Evolutionary conservation across 768 basidiomycete species (phyloP), one percentile per base, ranked within the genome.

Genomic region (Strobilomyces dryophilus): DNA sequence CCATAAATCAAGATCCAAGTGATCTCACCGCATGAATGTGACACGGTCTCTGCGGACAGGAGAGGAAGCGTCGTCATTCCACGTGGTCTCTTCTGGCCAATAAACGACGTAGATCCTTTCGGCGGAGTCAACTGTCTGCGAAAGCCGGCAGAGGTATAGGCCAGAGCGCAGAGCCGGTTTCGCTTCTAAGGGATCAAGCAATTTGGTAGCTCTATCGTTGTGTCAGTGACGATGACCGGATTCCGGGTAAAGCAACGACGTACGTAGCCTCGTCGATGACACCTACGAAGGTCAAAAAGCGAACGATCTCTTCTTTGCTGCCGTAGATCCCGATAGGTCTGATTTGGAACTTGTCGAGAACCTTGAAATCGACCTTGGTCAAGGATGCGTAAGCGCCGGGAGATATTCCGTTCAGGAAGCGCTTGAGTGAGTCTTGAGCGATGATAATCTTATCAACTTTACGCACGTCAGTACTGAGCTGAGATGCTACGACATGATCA

Each of bases 381-480:
- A 81, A 64, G 3, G 82, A 81, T 9, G 62, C 57, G 60, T 83
- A 84, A 2, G 82, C 74, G 0, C 79, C 75, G 0, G 83, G 80
- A 24, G 62, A 72, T 4, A 82, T 49, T 21, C 64, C 62, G 51
- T 83, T 79, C 56, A 81, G 71, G 46, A 84, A 74, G 1, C 62
- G 52, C 51, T 68, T 72, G 41, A 85, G 68, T 4, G 79, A 77
- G 10, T 76, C 73, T 59, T 83, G 80, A 5, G 71, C 70, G 32
- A 85, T 84, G 60, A 85, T 78, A 44, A 85, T 75, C 63, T 85
- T 85, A 60, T 83, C 82, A 18, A 83, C 83, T 82, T 54, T 17
- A 49, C 4, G 18, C 27, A 26, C 18, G 41, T 59, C 20, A 57
- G 58, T 32, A 14, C 21, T 11, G 44, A 41, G 26, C 21, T 8